Base-by-base conservation (phyloP, 257 asterid species). In the Plantago major region DNA sequence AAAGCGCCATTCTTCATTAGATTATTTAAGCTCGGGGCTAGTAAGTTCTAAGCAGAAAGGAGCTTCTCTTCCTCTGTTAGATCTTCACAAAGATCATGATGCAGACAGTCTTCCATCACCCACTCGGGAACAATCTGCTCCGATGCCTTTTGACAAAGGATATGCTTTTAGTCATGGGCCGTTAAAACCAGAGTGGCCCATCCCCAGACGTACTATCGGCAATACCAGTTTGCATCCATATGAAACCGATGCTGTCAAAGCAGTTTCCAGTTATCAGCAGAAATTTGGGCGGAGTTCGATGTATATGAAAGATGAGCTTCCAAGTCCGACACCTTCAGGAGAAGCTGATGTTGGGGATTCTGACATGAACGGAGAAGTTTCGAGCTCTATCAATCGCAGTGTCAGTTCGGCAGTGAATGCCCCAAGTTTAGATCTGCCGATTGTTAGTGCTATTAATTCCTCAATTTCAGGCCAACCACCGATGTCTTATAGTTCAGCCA, bases 301-400 rank as follows among this genome's bases (percentile, higher is more conserved):
- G 76, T 78, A 73, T 54, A 71, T 66, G 85, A 74, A 69, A 37
- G 90, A 83, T 42, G 71, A 78, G 50, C 91, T 93, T 67, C 99
- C 99, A 46, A 93, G 99, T 71, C 99, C 99, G 57, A 93, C 99
- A 44, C 99, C 99, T 63, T 93, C 99, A 5, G 96, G 79, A 75
- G 95, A 89, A 52, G 90, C 78, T 63, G 84, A 83, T 67, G 58
- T 55, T 71, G 94, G 76, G 49, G 89, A 80, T 69, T 82, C 72
- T 73, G 97, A 89, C 49, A 74, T 62, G 37, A 58, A 73, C 52
- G 95, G 74, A 55, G 99, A 89, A 81, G 84, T 93, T 62, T 72
- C 90, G 62, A 87, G 99, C 74, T 73, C 82, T 70, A 19, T 69
- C 69, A 49, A 53, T 55, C 78, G 55, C 57, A 76, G 74, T 55